These are phyloP conservation scores for Aegilops speltoides DNA, from an alignment of 176 grass and related monocot genomes.

Conservation along the genomic window DNA sequence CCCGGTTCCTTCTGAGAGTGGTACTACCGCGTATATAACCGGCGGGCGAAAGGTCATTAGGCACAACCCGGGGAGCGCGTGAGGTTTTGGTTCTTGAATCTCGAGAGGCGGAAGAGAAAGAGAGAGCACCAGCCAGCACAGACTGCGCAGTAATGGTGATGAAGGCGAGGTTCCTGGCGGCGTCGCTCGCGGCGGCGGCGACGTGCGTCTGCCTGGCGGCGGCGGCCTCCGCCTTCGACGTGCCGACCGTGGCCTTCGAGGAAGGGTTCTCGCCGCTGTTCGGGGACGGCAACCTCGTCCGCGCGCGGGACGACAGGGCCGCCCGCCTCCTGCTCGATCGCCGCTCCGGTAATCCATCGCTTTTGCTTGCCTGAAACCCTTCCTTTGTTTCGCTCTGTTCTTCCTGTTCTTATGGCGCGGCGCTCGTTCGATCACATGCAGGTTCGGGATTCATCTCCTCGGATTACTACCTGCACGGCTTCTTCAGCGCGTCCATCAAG, in stretches of 20 bases:
- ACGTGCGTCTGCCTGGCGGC: conserved; percentile 17
- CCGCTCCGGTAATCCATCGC: conserved; percentile 48
- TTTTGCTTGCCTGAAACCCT: no score
- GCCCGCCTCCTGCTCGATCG: conserved; percentile 71
- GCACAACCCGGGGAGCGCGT: conserved; percentile 8
- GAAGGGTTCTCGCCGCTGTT: conserved; percentile 78
- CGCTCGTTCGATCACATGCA: not conserved
- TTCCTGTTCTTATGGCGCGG: not conserved
- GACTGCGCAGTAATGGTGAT: conserved; percentile 29
- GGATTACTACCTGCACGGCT: conserved; percentile 68
- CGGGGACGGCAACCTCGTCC: conserved; percentile 67
- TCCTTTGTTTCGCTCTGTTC: not conserved
- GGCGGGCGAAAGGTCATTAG: not conserved
- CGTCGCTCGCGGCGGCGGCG: conserved; percentile 1
- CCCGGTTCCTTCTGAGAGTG: conserved; percentile 14
- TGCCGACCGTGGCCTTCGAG: conserved; percentile 56
- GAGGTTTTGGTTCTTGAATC: not conserved
- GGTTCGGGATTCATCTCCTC: conserved; percentile 89
- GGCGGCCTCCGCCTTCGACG: conserved; percentile 38
- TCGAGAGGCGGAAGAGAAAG: not conserved
- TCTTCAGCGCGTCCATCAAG: conserved; percentile 86
- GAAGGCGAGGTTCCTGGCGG: conserved; percentile 3
- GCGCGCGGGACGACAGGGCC: conserved; percentile 39
- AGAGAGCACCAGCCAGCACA: not conserved
- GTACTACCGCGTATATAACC: conserved; percentile 41